A percentile compares a stretch with the other conserved stretches of the same genome.
Conservation (phyloP, 2,329 filamentous ascomycete genomes). For the Aspergillus fumigatus region DNA sequence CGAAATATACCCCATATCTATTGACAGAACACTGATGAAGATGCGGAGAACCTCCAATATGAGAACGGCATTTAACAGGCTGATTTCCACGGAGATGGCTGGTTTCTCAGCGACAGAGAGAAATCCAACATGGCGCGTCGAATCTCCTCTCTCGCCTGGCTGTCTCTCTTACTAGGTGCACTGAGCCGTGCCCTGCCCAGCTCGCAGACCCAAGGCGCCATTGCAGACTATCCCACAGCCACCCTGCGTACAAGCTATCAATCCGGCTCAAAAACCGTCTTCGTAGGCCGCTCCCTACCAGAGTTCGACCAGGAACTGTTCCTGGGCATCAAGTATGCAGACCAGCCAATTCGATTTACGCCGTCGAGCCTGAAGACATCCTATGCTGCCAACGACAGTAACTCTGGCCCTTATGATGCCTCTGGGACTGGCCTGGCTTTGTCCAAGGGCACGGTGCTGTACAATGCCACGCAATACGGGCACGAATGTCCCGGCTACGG, state of each 20-base stretch:
- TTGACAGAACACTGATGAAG: background rate
- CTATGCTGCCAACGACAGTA: conserved; percentile 20
- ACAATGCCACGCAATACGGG: conserved; percentile 28
- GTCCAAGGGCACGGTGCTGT: conserved; percentile 8
- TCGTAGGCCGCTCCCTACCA: conserved; percentile 22
- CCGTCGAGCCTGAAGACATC: conserved; percentile 17
- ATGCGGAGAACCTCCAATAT: background rate
- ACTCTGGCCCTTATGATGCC: conserved; percentile 11
- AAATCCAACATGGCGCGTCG: background rate
- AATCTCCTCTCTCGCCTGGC: conserved; percentile 1
- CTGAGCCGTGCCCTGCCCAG: background rate
- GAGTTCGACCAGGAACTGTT: conserved; percentile 27
- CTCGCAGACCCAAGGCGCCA: background rate
- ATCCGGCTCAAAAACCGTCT: conserved; percentile 13
- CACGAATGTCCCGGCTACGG: conserved; percentile 30
- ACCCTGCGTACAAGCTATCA: conserved; percentile 1
- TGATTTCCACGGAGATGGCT: background rate
- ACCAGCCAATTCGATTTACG: conserved; percentile 25
- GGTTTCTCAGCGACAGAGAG: background rate
- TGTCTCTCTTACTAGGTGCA: background rate
- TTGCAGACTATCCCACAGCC: background rate
- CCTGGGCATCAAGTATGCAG: conserved; percentile 27
- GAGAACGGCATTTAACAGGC: background rate
- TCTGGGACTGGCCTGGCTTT: background rate
- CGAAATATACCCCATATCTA: background rate